Conservation (phyloP, 345 rosid species). For the Acer saccharum region DNA sequence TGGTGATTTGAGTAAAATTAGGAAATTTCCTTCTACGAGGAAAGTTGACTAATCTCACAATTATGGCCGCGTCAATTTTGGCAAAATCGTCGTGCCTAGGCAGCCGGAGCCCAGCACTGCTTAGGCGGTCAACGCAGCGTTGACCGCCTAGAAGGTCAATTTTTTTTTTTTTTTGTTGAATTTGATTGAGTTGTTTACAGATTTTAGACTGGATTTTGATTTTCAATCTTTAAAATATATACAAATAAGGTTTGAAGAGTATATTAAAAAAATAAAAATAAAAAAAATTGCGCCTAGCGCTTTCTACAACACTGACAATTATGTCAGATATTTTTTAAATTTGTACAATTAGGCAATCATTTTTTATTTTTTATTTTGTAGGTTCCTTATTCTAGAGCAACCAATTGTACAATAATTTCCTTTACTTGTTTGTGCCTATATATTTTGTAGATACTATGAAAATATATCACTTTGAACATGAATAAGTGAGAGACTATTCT, state of each 20-base stretch:
- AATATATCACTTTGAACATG: not conserved
- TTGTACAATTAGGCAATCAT: not conserved
- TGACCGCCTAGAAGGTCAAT: too few species aligned
- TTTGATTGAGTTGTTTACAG: too few species aligned
- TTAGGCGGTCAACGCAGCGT: too few species aligned
- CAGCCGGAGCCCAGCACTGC: too few species aligned
- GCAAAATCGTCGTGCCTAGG: too few species aligned
- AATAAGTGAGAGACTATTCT: not conserved
- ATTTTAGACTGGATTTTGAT: too few species aligned
- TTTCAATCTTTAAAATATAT: too few species aligned
- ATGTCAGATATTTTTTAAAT: not conserved
- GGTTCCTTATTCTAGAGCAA: not conserved
- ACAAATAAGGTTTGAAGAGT: too few species aligned
- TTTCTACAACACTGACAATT: not conserved
- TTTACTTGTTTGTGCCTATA: not conserved
- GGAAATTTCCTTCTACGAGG: not conserved
- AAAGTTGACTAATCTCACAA: constrained; percentile 6
- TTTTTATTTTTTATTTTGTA: not conserved
- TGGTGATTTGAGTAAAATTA: not conserved
- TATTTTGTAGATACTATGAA: not conserved
- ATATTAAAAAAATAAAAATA: too few species aligned
- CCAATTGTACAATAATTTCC: not conserved
- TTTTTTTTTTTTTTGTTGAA: too few species aligned
- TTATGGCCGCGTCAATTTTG: too few species aligned
- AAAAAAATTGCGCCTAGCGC: too few species aligned